Evolutionary conservation across 768 basidiomycete genomes (phyloP), one percentile per base, ranked within the genome.

Genomic region (Russula lepida): DNA sequence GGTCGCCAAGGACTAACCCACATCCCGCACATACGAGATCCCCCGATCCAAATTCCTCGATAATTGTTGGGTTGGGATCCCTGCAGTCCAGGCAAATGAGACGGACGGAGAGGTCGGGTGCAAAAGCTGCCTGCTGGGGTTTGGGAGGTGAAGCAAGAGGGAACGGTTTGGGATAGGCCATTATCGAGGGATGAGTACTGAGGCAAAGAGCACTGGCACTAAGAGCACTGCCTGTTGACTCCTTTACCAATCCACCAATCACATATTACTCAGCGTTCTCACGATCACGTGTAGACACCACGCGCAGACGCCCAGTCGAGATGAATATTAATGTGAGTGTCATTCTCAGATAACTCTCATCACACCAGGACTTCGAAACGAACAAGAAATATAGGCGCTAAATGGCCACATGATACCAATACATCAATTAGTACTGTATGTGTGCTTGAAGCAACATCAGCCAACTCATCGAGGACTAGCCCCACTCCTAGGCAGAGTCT

Each of bases 1-100:
- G 83, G 73, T 98, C 97, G 68, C 95, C 95, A 65, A 98, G 77
- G 67, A 99, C 94, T 67, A 98, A 79, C 60, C 95, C 93, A 79
- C 93, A 95, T 64, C 82, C 82, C 70, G 88, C 88, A 77, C 95
- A 93, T 67, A 98, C 97, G 71, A 98, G 84, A 76, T 99, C 97
- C 69, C 97, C 97, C 67, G 90, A 89, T 70, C 92, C 90, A 75
- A 95, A 98, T 78, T 98, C 93, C 78, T 99, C 97, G 69, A 94
- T 83, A 71, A 99, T 95, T 66, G 94, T 86, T 15, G 94, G 93
- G 69, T 90, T 89, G 59, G 92, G 90, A 70, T 92, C 89, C 75
- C 88, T 81, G 78, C 95, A 98, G 69, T 98, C 95, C 23, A 94
- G 95, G 71, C 95, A 98, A 67, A 95, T 89, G 68, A 93, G 84